Conservation (phyloP, 2,329 filamentous ascomycete genomes). For the Ophiostoma fasciatum region DNA sequence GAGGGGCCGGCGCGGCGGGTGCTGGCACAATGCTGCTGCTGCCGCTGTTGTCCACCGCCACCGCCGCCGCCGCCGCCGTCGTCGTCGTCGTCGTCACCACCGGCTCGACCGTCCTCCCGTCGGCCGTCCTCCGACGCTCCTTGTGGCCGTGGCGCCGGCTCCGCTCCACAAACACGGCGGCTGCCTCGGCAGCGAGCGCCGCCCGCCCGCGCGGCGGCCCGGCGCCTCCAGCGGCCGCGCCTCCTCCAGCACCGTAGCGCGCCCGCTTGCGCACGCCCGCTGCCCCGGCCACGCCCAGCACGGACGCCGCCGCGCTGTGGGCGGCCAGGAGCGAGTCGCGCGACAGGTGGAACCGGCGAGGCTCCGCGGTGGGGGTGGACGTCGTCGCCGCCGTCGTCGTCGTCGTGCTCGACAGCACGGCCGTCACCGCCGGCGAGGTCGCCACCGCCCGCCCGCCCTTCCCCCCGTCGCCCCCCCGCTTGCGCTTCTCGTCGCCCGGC, state of each 20-base stretch:
- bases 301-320: conserved; percentile 18
- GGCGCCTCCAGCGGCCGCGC: no score
- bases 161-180: conserved; percentile 43
- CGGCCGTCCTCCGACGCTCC: background rate
- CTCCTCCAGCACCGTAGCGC: conserved; percentile 16
- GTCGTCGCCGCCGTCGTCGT: background rate
- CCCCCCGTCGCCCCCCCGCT: background rate
- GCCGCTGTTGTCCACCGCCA: no score
- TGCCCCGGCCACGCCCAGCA: conserved; percentile 16
- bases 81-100: background rate
- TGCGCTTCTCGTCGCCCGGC: conserved; percentile 21
- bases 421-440: background rate
- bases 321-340: conserved; percentile 8
- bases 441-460: background rate
- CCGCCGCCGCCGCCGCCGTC: no score
- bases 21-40: no score
- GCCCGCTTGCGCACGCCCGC: conserved; percentile 23
- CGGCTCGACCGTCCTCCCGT: background rate
- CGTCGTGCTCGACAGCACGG: background rate
- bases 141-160: conserved; percentile 20
- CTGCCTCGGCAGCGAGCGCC: conserved; percentile 8
- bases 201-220: no score
- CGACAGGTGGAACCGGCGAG: conserved; percentile 42
- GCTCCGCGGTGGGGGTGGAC: conserved; percentile 20
- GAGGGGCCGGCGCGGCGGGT: no score